A percentile compares a stretch with the other conserved stretches of the same genome.
These are phyloP conservation scores for Entomortierella lignicola DNA, from an alignment of 192 early-diverging fungal species.

Conservation along the genomic window DNA sequence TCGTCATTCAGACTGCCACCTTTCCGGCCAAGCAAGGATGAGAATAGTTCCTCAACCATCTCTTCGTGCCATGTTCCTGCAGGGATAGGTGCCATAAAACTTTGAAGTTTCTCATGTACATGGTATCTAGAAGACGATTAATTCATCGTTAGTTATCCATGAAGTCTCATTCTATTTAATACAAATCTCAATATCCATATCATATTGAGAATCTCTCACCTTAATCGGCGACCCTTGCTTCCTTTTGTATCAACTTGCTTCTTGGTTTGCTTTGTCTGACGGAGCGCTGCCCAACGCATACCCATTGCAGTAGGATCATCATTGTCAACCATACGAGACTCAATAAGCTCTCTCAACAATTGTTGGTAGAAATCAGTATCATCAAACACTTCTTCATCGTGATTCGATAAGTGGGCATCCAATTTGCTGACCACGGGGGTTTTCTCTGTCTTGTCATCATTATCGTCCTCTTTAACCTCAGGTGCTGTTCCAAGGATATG, in stretches of 20 bases:
- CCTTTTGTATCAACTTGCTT: conserved; percentile 90
- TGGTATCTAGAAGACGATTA: conserved; percentile 77
- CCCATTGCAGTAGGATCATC: conserved; percentile 88
- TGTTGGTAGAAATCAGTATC: conserved; percentile 97
- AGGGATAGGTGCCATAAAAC: conserved; percentile 96
- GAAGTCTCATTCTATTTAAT: too few relatives aligned
- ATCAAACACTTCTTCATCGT: conserved; percentile 93
- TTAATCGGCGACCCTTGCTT: conserved; percentile 90
- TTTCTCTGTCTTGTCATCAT: conserved; percentile 55
- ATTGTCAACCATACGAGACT: conserved; percentile 90
- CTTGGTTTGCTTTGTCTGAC: conserved; percentile 77
- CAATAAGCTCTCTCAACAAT: conserved; percentile 93
- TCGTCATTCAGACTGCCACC: conserved; percentile 38
- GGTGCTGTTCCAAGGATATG: conserved; percentile 61
- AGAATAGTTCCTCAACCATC: conserved; percentile 93
- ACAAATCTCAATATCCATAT: too few relatives aligned
- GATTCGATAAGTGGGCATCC: conserved; percentile 74
- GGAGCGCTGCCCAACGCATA: conserved; percentile 87
- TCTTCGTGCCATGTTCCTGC: conserved; percentile 92
- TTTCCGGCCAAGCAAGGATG: conserved; percentile 81
- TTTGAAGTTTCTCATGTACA: conserved; percentile 95
- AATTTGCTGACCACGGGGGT: conserved; percentile 35
- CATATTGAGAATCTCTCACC: conserved; percentile 49
- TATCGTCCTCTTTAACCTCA: conserved; percentile 51
- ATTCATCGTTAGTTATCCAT: too few relatives aligned